Evolutionary conservation across 1,284 basidiomycete species (phyloP), one percentile per base, ranked within the genome.

Genomic region (Microbotryum silenes-acaulis): DNA sequence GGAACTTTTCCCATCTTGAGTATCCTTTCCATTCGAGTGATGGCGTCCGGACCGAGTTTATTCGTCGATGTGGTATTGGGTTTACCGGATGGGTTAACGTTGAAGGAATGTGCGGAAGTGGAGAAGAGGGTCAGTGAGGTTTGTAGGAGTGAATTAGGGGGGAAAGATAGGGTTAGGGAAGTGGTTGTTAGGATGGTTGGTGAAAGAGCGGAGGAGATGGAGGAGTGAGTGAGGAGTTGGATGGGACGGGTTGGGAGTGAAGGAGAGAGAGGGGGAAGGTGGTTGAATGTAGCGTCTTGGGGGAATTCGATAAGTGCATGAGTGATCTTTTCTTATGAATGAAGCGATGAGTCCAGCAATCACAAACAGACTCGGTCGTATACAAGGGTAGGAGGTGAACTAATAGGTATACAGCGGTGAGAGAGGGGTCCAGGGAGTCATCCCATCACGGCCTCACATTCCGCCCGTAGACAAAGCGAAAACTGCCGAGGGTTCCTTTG

Each of bases 181-280:
- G 67, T 68, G 6, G 67, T 68, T 2, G 67, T 68, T 1, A 47
- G 67, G 46, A 33, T 68, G 47, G 50, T 45, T 52, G 60, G 57
- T 3, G 59, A 56, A 10, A 57, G 29, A n/a, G 64, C 51, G 10
- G 53, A 48, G 6, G 57, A 14, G 12, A 33, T 18, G 45, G 21
- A 20, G 16, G 49, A 47, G 21, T 51, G 16, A 59, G 23, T 25
- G 54, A 45, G 31, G 10, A 4, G 23, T 21, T 14, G 20, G 27
- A 23, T n/a, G 37, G 44, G 53, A 25, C 14, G n/a, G 54, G 29
- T 21, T 6, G 25, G 21, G 25, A 12, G 16, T 4, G 42, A 27
- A 55, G 37, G 37, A 23, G 54, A 44, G 27, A 23, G 16, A 27
- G 4, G 23, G 21, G 50, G 31, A 23, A 23, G n/a, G 33, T 42